Evolutionary conservation across 148 eudicot species (phyloP), one percentile per base, ranked within the genome.

Genomic region (Pharnaceum exiguum): DNA sequence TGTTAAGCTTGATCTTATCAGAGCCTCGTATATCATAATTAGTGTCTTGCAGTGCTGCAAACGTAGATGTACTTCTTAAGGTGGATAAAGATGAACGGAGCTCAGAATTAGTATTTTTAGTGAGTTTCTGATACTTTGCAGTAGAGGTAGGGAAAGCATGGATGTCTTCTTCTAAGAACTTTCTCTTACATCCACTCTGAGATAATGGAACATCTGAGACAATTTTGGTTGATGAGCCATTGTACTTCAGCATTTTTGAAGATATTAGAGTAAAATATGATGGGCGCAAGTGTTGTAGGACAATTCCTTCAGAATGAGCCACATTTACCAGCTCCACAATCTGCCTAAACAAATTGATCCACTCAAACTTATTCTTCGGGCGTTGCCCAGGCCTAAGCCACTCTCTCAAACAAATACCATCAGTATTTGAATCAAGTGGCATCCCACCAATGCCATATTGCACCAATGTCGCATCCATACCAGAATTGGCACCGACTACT

Each of bases 351-450:
- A 82, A 22, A 48, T 31, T 39, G 36, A 79, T 57, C 51, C 77
- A 66, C 44, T 79, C 79, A 47, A 5, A 65, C 63, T 82, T 79
- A 46, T 63, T 54, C 70, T 67, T 66, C 42, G 52, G n/a, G 33
- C 50, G 16, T 62, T 25, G 30, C 15, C 70, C 65, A 21, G 63
- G 49, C 29, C 65, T 79, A 42, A 82, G 75, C 87, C 83, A 76
- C 51, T 82, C 79, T 67, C 84, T 79, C 71, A 82, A 63, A 54
- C 58, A 71, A 61, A 73, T 45, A 27, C 63, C 83, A 32, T 38
- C 57, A 57, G 30, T 24, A 48, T 47, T 21, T 39, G 68, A n/a
- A 31, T 50, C 47, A 15, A 46, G 15, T 12, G 40, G 43, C 22
- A 31, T 29, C 18, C 54, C 58, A 46, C 24, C 61, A 52, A 4